phyloP scores from a whole-genome alignment of 1,284 basidiomycete genomes.

The Moesziomyces globuligerus region DNA sequence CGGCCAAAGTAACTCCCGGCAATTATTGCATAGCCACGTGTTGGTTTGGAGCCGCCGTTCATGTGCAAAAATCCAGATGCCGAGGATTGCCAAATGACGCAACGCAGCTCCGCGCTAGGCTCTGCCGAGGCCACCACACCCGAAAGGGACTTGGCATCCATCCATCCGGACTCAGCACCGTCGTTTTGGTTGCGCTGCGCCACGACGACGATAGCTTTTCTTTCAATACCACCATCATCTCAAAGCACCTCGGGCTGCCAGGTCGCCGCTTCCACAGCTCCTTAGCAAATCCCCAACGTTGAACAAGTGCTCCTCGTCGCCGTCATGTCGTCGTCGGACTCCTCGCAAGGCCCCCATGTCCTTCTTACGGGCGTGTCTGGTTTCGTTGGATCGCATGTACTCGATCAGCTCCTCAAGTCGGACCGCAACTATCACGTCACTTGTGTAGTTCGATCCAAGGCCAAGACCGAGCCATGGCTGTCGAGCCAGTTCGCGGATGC shows the following conservation, averaged over 20 bases:
- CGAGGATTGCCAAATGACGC: not conserved
- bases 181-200: no score
- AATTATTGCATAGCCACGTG: not conserved
- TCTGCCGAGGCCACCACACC: no score
- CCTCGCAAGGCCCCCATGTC: conserved; percentile 13
- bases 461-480: conserved; percentile 43
- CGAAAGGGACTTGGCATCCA: no score
- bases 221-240: no score
- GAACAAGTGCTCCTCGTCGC: not conserved
- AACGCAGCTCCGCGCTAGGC: not conserved
- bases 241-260: no score
- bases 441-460: conserved; percentile 37
- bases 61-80: not conserved
- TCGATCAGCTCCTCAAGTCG: conserved; percentile 39
- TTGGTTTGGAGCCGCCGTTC: not conserved
- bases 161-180: no score
- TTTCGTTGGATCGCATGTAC: conserved; percentile 46
- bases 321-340: conserved; percentile 10
- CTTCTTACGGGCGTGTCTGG: conserved; percentile 47
- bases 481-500: conserved; percentile 21
- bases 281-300: not conserved
- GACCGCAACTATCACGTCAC: conserved; percentile 37
- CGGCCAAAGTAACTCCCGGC: not conserved
- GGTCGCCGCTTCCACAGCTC: no score
- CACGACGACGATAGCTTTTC: no score